phyloP scores from a whole-genome alignment of 352 stramenopile genomes.

The Globisporangium carolinianum region DNA sequence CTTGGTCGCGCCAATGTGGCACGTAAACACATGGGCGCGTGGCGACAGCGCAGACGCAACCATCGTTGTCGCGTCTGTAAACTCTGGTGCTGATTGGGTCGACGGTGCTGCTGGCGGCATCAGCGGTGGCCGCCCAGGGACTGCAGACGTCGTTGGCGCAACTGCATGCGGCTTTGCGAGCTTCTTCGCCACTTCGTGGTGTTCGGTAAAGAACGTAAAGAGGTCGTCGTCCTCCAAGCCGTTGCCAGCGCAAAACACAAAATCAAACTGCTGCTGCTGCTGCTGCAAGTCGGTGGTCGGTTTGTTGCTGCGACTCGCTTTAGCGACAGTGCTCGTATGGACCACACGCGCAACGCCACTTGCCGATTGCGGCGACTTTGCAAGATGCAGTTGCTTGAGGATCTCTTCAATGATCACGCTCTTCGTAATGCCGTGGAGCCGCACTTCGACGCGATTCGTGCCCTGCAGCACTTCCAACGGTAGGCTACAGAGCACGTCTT shows the following conservation, averaged over 20 bases:
- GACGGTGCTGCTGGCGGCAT: slow-evolving; percentile 8
- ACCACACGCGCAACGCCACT: slow-evolving; percentile 22
- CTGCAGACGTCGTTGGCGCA: slow-evolving; percentile 2
- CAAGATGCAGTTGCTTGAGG: slow-evolving; percentile 31
- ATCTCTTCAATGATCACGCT: slow-evolving; percentile 67
- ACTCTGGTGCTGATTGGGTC: slow-evolving; percentile 7
- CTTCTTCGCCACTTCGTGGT: slow-evolving; percentile 34
- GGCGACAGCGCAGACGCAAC: slow-evolving; percentile 30
- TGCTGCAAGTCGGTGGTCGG: slow-evolving; percentile 2
- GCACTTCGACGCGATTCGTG: slow-evolving; percentile 71
- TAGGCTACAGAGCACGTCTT: slow-evolving; percentile 74
- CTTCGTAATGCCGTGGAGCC: slow-evolving; percentile 74
- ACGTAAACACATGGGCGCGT: slow-evolving; percentile 56
- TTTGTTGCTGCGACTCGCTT: neutral
- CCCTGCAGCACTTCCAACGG: slow-evolving; percentile 86
- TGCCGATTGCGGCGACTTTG: slow-evolving; percentile 18
- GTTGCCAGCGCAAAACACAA: slow-evolving; percentile 83
- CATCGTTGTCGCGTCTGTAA: slow-evolving; percentile 9
- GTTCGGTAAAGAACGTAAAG: slow-evolving; percentile 79
- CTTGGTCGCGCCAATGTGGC: slow-evolving; percentile 66
- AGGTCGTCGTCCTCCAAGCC: slow-evolving; percentile 81
- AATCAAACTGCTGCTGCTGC: slow-evolving; percentile 52
- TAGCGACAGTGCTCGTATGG: slow-evolving; percentile 11
- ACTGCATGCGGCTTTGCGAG: slow-evolving; percentile 1
- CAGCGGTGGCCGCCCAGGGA: slow-evolving; percentile 5